Base-by-base conservation (phyloP, 345 rosid genomes). In the Mercurialis annua region DNA sequence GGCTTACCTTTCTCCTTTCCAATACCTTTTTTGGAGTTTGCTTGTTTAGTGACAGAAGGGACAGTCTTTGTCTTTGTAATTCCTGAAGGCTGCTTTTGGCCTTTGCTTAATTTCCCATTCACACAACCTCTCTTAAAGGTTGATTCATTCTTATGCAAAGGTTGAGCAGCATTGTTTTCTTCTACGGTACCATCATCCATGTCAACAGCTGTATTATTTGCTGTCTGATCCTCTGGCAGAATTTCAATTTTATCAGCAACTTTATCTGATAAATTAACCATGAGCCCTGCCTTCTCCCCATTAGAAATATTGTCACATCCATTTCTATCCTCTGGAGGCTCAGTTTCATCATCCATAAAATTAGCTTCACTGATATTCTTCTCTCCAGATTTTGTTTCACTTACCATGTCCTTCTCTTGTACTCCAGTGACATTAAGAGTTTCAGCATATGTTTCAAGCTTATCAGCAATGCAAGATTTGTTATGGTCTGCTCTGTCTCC, bases 291-390 rank as follows among this genome's bases (percentile, higher is more conserved):
- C 40, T 69, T 77, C 51, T 78, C 80, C 70, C 68, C 62, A 55
- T 70, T 61, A 21, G 18, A 33, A 6, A 61, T 40, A 52, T 69
- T 62, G 59, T 59, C 83, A 71, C 3, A 23, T 51, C 74, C 72
- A 66, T 68, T 73, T 53, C 73, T 74, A 56, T 85, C 92, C 55
- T 80, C 81, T 44, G 89, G 83, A 69, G 81, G 69, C 72, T 83
- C 75, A 38, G 90, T 85, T 68, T 83, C 88, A 54, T 78, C 84
- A 64, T 80, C 84, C 72, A 76, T 62, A 49, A 56, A 62, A 15
- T 51, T 71, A 42, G 48, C 56, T 54, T 43, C 67, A 31, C 56
- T 53, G 62, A 29, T 62, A 29, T 24, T 59, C 49, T 40, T 64
- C 75, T 71, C 66, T 71, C 68, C 78, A 38, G 73, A 30, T 20